phyloP scores from a whole-genome alignment of 2,329 filamentous ascomycete genomes.

The Botrytis medusae region DNA sequence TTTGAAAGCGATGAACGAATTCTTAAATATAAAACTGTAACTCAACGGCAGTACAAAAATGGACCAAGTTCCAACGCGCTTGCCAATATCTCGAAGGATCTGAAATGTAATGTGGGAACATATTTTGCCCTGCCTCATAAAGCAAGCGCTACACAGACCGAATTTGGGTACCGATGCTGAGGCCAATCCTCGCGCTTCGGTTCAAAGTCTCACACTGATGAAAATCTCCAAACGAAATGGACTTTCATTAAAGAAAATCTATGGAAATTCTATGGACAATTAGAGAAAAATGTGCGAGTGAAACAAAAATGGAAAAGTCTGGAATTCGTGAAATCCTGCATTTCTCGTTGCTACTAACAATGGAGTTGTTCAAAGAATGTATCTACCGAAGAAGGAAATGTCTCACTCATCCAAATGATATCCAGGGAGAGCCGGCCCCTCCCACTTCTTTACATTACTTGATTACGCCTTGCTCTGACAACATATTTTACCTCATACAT shows the following conservation, averaged over 20 bases:
- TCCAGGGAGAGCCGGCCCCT: not conserved
- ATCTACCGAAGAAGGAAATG: not conserved
- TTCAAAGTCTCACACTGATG: not conserved
- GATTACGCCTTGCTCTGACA: not conserved
- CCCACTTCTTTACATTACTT: not conserved
- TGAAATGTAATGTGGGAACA: not conserved
- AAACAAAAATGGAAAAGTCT: not conserved
- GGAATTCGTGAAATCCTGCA: not conserved
- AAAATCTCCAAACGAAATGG: not conserved
- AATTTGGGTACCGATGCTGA: not conserved
- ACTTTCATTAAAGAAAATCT: not conserved
- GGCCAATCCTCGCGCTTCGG: not conserved
- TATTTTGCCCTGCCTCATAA: not conserved
- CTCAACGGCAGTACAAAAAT: not conserved
- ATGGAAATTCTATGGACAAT: not conserved
- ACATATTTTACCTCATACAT: not conserved
- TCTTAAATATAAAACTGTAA: not conserved
- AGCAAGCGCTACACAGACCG: constrained; percentile 2
- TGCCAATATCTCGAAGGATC: constrained; percentile 5
- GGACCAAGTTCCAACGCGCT: not conserved
- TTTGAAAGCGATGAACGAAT: not conserved
- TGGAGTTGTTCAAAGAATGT: not conserved
- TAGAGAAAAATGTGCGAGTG: not conserved
- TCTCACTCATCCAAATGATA: not conserved
- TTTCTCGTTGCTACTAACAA: not conserved